phyloP scores from a whole-genome alignment of 176 grass and related monocot genomes.

The Aegilops umbellulata region DNA sequence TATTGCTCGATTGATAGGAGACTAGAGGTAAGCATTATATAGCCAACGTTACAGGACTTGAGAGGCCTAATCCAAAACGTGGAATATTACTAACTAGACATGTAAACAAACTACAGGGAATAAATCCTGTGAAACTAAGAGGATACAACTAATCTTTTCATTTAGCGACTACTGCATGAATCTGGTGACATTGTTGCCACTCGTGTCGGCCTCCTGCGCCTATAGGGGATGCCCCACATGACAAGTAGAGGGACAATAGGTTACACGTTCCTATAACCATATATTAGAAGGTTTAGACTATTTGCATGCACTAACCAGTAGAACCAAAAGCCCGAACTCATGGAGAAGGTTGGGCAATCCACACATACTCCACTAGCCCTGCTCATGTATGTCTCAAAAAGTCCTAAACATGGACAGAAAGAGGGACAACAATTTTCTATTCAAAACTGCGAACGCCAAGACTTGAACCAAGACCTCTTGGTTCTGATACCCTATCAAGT shows the following conservation, averaged over 20 bases:
- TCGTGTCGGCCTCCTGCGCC: neutral
- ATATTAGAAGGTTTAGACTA: constrained; percentile 2
- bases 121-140: neutral
- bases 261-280: neutral
- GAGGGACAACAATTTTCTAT: no score
- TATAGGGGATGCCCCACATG: neutral
- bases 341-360: neutral
- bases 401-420: no score
- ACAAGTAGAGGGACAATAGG: neutral
- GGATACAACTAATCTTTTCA: neutral
- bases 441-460: no score
- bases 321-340: neutral
- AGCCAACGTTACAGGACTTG: neutral
- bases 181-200: neutral
- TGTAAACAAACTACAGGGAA: neutral
- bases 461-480: no score
- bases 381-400: no score
- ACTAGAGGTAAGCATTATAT: neutral
- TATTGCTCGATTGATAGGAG: neutral
- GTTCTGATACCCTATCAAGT: no score
- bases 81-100: neutral
- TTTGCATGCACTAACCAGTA: neutral
- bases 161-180: neutral
- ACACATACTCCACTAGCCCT: no score
- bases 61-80: neutral